Conservation (phyloP, 495 filamentous ascomycete genomes). For the Xylaria grammica region DNA sequence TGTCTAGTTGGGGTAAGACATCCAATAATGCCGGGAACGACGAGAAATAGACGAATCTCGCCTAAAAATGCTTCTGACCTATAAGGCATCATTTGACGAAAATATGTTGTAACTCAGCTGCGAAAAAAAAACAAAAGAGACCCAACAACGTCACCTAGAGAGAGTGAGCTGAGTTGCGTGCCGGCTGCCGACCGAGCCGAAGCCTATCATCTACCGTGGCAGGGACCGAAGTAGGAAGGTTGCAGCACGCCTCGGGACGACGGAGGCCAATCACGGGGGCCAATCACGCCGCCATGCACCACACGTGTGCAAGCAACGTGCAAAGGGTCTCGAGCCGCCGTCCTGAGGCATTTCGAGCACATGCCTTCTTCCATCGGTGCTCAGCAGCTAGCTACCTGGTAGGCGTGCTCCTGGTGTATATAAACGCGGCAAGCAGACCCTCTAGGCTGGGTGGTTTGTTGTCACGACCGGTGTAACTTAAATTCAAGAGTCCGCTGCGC, state of each 20-base stretch:
- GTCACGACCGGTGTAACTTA: neutral
- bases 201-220: constrained; percentile 13
- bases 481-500: neutral
- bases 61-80: constrained; percentile 1
- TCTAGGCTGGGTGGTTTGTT: too few relatives aligned
- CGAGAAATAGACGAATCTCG: too few relatives aligned
- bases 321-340: neutral
- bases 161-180: too few relatives aligned
- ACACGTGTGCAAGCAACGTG: constrained; percentile 16
- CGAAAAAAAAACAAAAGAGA: too few relatives aligned
- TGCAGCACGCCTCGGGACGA: neutral
- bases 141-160: too few relatives aligned
- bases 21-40: too few relatives aligned
- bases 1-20: too few relatives aligned
- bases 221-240: constrained; percentile 19
- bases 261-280: neutral
- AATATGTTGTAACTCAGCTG: neutral
- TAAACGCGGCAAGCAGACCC: neutral
- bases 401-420: neutral
- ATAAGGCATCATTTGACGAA: constrained; percentile 3
- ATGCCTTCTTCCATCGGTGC: neutral
- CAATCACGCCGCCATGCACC: neutral
- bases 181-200: neutral
- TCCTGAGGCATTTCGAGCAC: neutral
- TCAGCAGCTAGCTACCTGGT: neutral